Percentiles rank a stretch among this genome's conserved stretches.
Evolutionary conservation across 805 yeast species (phyloP).

Genomic region (Brettanomyces bruxellensis): DNA sequence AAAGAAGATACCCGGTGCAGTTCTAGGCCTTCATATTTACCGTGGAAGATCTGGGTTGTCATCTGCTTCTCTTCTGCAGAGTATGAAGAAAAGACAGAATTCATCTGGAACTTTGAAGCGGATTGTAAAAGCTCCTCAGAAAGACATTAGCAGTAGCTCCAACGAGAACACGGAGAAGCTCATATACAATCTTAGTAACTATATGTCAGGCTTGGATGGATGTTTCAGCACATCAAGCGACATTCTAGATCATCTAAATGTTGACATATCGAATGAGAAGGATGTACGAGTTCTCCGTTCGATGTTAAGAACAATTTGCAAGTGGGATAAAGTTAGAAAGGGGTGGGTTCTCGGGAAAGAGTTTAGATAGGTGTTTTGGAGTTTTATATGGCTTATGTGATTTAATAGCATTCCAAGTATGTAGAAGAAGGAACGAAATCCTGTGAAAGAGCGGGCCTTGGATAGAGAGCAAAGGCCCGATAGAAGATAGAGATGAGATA

Average conservation of each 20-base stretch:
- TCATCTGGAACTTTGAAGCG: conserved; percentile 1
- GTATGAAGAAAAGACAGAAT: conserved; percentile 34
- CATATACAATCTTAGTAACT: conserved; percentile 16
- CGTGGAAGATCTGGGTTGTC: conserved; percentile 15
- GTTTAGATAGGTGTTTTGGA: conserved; percentile 22
- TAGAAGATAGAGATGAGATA: not conserved
- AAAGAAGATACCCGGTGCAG: not conserved
- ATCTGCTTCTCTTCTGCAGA: conserved; percentile 42
- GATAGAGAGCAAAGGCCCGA: not conserved
- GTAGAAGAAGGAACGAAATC: not conserved
- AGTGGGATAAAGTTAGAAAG: conserved; percentile 48
- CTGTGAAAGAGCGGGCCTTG: not conserved
- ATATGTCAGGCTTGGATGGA: conserved; percentile 20
- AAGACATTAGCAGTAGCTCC: no score
- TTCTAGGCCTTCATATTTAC: not conserved
- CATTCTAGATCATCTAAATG: conserved; percentile 18
- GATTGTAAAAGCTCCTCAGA: not conserved
- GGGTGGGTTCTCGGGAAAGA: conserved; percentile 64
- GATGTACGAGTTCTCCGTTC: conserved; percentile 58
- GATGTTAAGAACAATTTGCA: conserved; percentile 57
- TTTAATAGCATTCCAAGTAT: no score
- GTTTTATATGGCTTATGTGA: not conserved
- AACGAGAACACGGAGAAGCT: conserved; percentile 7
- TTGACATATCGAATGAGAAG: conserved; percentile 35
- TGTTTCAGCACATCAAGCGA: conserved; percentile 24